Conservation (phyloP, 2,329 filamentous ascomycete species). For the Botrytis porri region DNA sequence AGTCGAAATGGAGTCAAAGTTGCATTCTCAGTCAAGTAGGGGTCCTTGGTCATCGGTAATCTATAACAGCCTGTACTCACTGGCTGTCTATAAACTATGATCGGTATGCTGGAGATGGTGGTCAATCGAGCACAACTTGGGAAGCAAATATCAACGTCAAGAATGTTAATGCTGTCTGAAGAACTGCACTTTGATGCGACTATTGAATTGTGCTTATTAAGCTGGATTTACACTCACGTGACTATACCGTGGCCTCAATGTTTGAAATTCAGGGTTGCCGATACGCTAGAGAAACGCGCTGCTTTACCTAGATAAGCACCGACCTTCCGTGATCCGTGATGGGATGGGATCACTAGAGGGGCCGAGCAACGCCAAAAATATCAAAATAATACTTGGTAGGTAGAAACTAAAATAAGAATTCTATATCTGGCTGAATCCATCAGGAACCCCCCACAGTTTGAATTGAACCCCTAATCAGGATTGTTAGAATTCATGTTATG, state of each 20-base stretch:
- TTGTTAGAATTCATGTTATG: background rate
- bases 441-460: background rate
- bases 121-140: background rate
- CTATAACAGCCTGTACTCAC: background rate
- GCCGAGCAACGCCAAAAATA: background rate
- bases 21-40: background rate
- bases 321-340: conserved; percentile 4
- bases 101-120: background rate
- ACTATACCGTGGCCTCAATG: background rate
- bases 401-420: background rate
- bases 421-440: background rate
- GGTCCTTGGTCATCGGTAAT: background rate
- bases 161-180: background rate
- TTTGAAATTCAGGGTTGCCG: background rate
- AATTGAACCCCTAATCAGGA: conserved; percentile 6
- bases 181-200: background rate
- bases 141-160: background rate
- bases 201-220: background rate
- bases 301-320: background rate
- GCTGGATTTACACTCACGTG: too few species aligned
- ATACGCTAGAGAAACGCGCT: background rate
- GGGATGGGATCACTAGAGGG: background rate
- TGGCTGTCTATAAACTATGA: background rate
- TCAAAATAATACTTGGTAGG: background rate
- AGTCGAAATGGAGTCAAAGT: conserved; percentile 11